Evolutionary conservation across 768 basidiomycete species (phyloP).

Genomic region (Tricholoma matsutake): DNA sequence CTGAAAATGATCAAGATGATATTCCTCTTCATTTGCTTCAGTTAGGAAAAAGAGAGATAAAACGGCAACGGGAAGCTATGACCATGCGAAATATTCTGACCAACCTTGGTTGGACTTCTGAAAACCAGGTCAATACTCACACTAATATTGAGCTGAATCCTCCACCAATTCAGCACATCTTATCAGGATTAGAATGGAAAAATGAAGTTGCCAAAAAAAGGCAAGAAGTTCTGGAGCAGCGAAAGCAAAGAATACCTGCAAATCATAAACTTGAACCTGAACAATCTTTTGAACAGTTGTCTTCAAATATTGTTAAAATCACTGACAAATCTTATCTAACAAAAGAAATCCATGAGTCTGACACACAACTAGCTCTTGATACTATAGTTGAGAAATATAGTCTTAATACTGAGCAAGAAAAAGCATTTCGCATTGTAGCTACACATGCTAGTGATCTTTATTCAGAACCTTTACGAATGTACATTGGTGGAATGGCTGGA

Average conservation of each 20-base stretch:
- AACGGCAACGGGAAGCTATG: too few species aligned
- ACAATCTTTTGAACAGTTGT: slow-evolving; percentile 13
- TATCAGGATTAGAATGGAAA: too few species aligned
- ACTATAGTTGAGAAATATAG: not conserved
- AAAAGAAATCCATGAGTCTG: too few species aligned
- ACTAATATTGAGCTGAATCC: too few species aligned
- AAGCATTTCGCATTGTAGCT: too few species aligned
- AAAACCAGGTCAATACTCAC: not conserved
- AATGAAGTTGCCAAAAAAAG: too few species aligned
- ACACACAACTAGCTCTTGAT: not conserved
- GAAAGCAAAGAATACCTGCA: not conserved
- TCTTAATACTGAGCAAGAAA: slow-evolving; percentile 2
- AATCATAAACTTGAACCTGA: slow-evolving; percentile 29
- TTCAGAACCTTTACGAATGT: too few species aligned
- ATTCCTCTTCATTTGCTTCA: not conserved
- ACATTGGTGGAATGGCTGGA: too few species aligned
- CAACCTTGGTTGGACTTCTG: not conserved
- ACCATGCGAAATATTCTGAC: not conserved
- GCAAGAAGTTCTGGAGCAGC: not conserved
- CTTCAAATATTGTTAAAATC: too few species aligned
- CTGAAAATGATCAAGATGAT: not conserved
- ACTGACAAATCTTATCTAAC: too few species aligned
- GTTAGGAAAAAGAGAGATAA: not conserved
- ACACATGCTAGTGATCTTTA: too few species aligned
- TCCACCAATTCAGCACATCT: too few species aligned